Conservation (phyloP, 1,284 basidiomycete species). For the Heterobasidion occidentale region DNA sequence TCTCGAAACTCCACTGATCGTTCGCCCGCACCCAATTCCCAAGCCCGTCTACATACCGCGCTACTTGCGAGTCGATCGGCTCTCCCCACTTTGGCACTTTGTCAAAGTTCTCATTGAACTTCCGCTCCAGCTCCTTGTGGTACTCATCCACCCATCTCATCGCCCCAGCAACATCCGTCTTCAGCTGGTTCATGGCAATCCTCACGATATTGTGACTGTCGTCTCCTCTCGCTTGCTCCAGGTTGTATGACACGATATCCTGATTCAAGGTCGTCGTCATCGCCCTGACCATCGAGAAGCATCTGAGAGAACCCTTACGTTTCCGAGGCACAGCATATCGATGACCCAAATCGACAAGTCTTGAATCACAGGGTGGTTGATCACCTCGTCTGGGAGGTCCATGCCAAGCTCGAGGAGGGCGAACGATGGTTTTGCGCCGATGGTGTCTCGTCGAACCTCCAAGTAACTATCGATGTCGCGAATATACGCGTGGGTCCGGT, state of each 20-base stretch:
- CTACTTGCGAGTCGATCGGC: constrained; percentile 22
- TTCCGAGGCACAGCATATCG: constrained; percentile 34
- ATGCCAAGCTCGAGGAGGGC: constrained; percentile 27
- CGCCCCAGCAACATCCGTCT: constrained; percentile 23
- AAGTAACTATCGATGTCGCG: constrained; percentile 31
- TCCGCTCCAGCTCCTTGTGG: constrained; percentile 14
- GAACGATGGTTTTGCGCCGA: constrained; percentile 34
- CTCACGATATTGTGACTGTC: constrained; percentile 36
- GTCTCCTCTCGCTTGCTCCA: constrained; percentile 34
- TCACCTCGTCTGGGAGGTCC: constrained; percentile 32
- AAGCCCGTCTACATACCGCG: constrained; percentile 28
- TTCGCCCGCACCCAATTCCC: constrained; percentile 36
- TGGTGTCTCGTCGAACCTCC: constrained; percentile 29
- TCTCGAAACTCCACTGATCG: constrained; percentile 33
- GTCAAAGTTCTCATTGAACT: constrained; percentile 18
- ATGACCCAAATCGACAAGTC: constrained; percentile 24
- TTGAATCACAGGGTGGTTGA: constrained; percentile 29
- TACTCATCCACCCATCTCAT: constrained; percentile 24
- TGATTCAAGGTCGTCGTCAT: constrained; percentile 10
- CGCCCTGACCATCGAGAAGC: background rate
- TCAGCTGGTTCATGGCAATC: constrained; percentile 30
- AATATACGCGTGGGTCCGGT: constrained; percentile 24
- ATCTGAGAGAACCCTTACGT: constrained; percentile 19
- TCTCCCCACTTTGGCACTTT: constrained; percentile 25
- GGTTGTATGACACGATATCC: constrained; percentile 35